Conservation (phyloP, 495 filamentous ascomycete species). For the Hypoxylon subgilvum region DNA sequence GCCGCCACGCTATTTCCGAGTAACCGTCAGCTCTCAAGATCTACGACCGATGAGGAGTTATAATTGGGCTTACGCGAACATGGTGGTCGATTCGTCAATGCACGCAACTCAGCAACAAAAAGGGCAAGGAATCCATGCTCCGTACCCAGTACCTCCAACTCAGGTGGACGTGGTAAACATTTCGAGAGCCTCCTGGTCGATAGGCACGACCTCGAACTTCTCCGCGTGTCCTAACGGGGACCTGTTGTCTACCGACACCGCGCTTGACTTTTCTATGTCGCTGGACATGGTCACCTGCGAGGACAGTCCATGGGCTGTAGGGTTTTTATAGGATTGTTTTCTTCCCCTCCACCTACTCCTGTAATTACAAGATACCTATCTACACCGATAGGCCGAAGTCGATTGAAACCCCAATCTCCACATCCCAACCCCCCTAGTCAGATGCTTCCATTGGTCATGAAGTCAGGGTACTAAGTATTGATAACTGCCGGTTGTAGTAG, state of each 20-base stretch:
- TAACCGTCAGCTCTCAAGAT: background rate
- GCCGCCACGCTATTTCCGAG: constrained; percentile 48
- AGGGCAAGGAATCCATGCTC: background rate
- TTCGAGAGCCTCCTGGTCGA: constrained; percentile 41
- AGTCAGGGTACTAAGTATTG: no score
- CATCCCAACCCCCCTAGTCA: no score
- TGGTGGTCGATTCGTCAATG: constrained; percentile 47
- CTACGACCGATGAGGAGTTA: background rate
- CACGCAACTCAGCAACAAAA: background rate
- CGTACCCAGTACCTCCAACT: constrained; percentile 50
- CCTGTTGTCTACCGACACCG: constrained; percentile 12
- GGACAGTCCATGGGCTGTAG: background rate
- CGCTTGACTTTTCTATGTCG: constrained; percentile 15
- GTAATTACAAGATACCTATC: no score
- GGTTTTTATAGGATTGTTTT: no score
- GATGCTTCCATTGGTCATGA: no score
- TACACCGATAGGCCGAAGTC: no score
- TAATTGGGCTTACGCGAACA: constrained; percentile 43
- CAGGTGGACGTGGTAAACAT: constrained; percentile 37
- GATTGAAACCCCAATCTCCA: no score
- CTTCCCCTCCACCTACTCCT: no score
- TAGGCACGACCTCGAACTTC: constrained; percentile 37
- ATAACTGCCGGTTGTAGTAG: no score
- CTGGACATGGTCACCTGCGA: constrained; percentile 9
- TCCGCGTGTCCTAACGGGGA: background rate